phyloP scores from a whole-genome alignment of 306 rosid species.

The Begonia masoniana region DNA sequence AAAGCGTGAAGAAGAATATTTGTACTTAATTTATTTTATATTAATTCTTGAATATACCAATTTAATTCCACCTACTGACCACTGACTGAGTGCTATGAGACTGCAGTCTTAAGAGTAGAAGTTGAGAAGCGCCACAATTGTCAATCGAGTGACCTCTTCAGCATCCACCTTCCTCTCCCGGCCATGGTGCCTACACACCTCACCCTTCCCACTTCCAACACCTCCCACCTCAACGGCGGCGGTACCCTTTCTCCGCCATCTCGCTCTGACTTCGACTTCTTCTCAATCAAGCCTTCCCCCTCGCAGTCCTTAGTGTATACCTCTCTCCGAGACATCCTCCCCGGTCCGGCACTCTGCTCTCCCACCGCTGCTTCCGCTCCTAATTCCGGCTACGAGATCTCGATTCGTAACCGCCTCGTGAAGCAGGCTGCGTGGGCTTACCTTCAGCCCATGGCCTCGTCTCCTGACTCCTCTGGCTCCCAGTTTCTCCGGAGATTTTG shows the following conservation, averaged over 20 bases:
- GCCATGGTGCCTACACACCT: slow-evolving; percentile 10
- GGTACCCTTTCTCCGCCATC: slow-evolving; percentile 9
- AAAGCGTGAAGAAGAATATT: no score
- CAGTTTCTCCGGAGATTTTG: slow-evolving; percentile 14
- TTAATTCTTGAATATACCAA: no score
- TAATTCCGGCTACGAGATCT: slow-evolving; percentile 37
- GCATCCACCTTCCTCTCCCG: no score
- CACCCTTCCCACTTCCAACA: slow-evolving; percentile 30
- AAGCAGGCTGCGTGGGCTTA: slow-evolving; percentile 99
- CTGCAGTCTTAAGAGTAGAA: no score
- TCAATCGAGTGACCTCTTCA: no score
- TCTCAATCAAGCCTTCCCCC: slow-evolving; percentile 14
- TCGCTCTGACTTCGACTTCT: slow-evolving; percentile 12
- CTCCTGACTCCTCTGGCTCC: slow-evolving; percentile 25
- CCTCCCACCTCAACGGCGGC: slow-evolving; percentile 14
- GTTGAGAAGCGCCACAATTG: no score
- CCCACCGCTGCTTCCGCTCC: slow-evolving; percentile 13
- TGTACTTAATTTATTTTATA: no score
- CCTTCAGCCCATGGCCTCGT: slow-evolving; percentile 78
- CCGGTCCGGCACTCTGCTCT: slow-evolving; percentile 14
- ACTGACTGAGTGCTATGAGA: no score
- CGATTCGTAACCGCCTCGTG: slow-evolving; percentile 57
- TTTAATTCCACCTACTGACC: no score
- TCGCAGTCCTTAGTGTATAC: slow-evolving; percentile 24
- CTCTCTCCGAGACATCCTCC: slow-evolving; percentile 51